These are phyloP conservation scores for Lactifluus rugatus DNA, from an alignment of 768 basidiomycete species.

Conservation along the genomic window DNA sequence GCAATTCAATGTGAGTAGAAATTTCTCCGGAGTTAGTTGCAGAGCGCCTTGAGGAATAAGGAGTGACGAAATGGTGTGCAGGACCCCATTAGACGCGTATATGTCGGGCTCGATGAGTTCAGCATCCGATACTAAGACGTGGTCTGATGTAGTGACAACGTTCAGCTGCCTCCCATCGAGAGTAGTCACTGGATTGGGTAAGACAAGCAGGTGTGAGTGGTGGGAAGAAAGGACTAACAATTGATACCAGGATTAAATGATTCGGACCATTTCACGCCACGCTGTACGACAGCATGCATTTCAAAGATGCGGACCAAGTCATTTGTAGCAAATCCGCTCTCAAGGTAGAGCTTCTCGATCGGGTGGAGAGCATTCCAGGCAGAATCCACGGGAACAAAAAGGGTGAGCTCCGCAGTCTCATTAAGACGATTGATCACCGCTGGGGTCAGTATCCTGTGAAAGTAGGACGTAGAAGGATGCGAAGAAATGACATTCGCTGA, in stretches of 20 bases:
- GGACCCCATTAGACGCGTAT: slow-evolving; percentile 89
- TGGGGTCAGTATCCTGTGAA: slow-evolving; percentile 59
- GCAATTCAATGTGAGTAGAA: slow-evolving; percentile 85
- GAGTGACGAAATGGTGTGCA: slow-evolving; percentile 81
- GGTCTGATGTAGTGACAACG: slow-evolving; percentile 43
- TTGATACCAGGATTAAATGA: slow-evolving; percentile 43
- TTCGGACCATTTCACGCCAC: slow-evolving; percentile 57
- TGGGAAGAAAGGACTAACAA: slow-evolving; percentile 35
- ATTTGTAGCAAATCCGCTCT: slow-evolving; percentile 75
- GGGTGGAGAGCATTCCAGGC: slow-evolving; percentile 75
- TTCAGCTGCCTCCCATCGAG: slow-evolving; percentile 58
- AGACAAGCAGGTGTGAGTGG: neutral
- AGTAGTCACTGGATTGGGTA: slow-evolving; percentile 49
- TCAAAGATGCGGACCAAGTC: slow-evolving; percentile 72
- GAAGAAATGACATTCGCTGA: slow-evolving; percentile 52
- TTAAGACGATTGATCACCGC: slow-evolving; percentile 50
- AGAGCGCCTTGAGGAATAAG: slow-evolving; percentile 70
- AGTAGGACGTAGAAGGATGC: slow-evolving; percentile 58
- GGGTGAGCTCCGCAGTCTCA: slow-evolving; percentile 60
- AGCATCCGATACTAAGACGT: slow-evolving; percentile 47
- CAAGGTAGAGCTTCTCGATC: slow-evolving; percentile 78
- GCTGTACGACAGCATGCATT: slow-evolving; percentile 58
- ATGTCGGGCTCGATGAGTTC: slow-evolving; percentile 68
- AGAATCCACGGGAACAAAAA: slow-evolving; percentile 80
- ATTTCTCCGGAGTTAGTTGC: slow-evolving; percentile 87